phyloP scores from a whole-genome alignment of 2,329 filamentous ascomycete species.

The Chalaropsis ovoidea region DNA sequence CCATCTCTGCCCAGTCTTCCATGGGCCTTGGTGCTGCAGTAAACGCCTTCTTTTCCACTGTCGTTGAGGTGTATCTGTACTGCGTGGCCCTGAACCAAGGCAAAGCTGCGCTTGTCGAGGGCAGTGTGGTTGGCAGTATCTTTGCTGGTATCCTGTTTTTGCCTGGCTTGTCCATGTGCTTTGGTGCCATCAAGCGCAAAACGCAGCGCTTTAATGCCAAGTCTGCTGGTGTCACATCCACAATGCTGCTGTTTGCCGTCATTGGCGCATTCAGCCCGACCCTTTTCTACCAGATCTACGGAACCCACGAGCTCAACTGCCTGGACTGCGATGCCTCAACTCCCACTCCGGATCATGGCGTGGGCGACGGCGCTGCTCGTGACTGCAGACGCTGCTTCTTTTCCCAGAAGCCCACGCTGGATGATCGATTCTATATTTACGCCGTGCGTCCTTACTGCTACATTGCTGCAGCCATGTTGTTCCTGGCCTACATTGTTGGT shows the following conservation, averaged over 20 bases:
- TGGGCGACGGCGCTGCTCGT: constrained; percentile 35
- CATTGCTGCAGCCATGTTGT: constrained; percentile 72
- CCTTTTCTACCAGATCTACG: constrained; percentile 96
- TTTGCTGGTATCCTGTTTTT: constrained; percentile 93
- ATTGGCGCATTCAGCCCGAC: constrained; percentile 94
- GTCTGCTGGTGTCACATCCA: constrained; percentile 92
- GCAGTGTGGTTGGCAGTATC: constrained; percentile 94
- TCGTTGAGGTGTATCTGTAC: constrained; percentile 96
- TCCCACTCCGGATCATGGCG: constrained; percentile 32
- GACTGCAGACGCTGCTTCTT: constrained; percentile 95
- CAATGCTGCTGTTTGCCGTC: constrained; percentile 92
- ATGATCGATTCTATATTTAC: constrained; percentile 80
- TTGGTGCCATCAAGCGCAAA: constrained; percentile 93
- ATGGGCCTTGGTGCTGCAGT: constrained; percentile 96
- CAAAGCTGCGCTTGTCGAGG: constrained; percentile 86
- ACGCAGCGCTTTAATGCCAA: constrained; percentile 96
- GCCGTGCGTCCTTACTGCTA: constrained; percentile 92
- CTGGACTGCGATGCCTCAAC: constrained; percentile 48
- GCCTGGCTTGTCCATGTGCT: constrained; percentile 95
- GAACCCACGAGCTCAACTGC: constrained; percentile 90
- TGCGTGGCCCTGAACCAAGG: constrained; percentile 87
- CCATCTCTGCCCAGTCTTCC: constrained; percentile 94
- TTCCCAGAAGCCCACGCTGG: constrained; percentile 70
- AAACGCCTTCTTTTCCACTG: constrained; percentile 95
- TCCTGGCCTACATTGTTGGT: constrained; percentile 87